Conservation (phyloP, 805 yeast genomes). For the Teunomyces kruisii region DNA sequence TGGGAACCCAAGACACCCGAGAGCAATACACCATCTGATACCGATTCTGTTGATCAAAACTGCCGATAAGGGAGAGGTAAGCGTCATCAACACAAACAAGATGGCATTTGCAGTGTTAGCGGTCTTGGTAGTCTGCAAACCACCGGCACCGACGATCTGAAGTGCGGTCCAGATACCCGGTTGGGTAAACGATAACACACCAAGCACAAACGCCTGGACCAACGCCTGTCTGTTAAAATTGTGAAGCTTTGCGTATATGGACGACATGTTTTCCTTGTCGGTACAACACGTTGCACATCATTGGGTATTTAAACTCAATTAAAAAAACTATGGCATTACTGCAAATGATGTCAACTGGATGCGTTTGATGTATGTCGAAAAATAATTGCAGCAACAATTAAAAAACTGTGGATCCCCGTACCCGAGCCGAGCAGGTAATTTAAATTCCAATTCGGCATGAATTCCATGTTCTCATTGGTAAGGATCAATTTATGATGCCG, state of each 20-base stretch:
- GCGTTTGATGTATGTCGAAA: neutral
- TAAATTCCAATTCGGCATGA: neutral
- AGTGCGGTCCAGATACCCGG: slow-evolving; percentile 2
- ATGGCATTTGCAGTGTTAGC: slow-evolving; percentile 1
- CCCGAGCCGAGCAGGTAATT: neutral
- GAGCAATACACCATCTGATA: slow-evolving; percentile 1
- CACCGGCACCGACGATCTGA: slow-evolving; percentile 2
- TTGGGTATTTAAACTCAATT: neutral
- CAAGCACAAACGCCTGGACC: slow-evolving; percentile 1
- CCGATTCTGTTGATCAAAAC: slow-evolving; percentile 3
- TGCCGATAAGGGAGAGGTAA: slow-evolving; percentile 1
- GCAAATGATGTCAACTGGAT: too few relatives aligned
- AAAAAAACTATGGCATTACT: slow-evolving; percentile 3
- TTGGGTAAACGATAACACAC: slow-evolving; percentile 1
- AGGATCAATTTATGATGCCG: neutral
- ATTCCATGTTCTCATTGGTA: neutral
- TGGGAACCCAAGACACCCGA: slow-evolving; percentile 1
- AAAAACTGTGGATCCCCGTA: slow-evolving; percentile 1
- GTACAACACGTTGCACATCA: neutral
- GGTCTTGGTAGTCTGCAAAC: slow-evolving; percentile 1
- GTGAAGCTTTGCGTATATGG: slow-evolving; percentile 1
- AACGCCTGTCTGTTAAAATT: slow-evolving; percentile 1
- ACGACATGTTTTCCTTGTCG: neutral
- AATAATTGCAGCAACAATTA: neutral
- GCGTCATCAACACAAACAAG: slow-evolving; percentile 1